Base-by-base conservation (phyloP, 1,139 yeast genomes). In the Tardiomyces blankii region DNA sequence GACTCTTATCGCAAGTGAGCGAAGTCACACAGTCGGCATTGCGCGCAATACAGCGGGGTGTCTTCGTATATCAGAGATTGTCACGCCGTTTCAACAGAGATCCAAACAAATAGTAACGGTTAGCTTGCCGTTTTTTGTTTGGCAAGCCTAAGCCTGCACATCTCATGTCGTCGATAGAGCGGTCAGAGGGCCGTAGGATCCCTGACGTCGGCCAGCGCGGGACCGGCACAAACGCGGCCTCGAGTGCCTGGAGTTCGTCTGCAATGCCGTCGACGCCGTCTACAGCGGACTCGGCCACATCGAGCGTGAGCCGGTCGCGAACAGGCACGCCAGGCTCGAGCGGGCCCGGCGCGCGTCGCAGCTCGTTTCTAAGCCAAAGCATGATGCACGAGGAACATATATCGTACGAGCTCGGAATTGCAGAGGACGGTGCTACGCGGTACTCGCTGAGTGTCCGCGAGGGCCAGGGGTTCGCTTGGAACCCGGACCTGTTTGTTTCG, bases 381-480 rank as follows among this genome's bases (percentile, higher is more conserved):
- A 81, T 82, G 87, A 67, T 80, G 46, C 72, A 73, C 58, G 88
- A 81, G 54, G 72, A 73, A 47, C 77, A 74, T 51, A 71, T 77
- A 28, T 75, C 79, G 4, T 81, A 80, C 53, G 82, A 80, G 54
- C 62, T 67, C 62, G 63, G 55, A 25, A 54, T 54, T 18, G 56
- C 46, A 25, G 50, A 49, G 45, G 53, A 51, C 42, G 60, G 50
- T 46, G 59, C 43, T 42, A 53, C 41, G 51, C 48, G 49, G 53
- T 64, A 28, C 51, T 64, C 42, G 49, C 51, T 73, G 41, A 73
- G 77, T 38, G 65, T 82, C 38, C 72, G 72, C 45, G 84, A 80
- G 58, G 72, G 80, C 42, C 88, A 82, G 58, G 89, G 89, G 7
- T 82, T 81, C 56, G 65, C 77, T 18, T 82, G 84, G 73, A 82